Conservation (phyloP, 164 flowering plant species). For the Vitis rupestris region DNA sequence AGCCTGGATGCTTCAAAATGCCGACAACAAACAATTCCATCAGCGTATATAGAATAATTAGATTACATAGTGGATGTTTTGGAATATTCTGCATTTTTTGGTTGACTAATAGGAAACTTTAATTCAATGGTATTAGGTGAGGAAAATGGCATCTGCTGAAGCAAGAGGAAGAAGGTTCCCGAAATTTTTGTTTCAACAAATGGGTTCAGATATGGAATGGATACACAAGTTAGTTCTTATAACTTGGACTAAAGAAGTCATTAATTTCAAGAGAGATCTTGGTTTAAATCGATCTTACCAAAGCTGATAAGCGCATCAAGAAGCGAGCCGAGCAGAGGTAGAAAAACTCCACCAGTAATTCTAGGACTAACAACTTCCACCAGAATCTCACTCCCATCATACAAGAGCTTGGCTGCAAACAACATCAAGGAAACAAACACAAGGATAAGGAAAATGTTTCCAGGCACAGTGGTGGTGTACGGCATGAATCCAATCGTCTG, state of each 20-base stretch:
- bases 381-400: background rate
- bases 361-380: background rate
- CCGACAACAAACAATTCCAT: background rate
- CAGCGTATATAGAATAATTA: background rate
- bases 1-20: background rate
- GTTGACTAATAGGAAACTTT: no score
- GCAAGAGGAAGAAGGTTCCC: no score
- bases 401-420: background rate
- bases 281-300: background rate
- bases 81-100: no score
- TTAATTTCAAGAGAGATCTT: no score
- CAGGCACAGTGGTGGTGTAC: background rate
- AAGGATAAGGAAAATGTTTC: background rate
- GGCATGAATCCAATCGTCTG: no score
- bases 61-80: no score
- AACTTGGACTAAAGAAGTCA: no score
- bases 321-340: background rate
- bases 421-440: background rate
- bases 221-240: no score
- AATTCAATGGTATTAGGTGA: no score
- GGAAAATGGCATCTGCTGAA: no score
- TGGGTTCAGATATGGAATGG: no score
- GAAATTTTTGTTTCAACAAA: no score
- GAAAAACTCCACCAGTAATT: background rate
- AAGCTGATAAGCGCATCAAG: background rate